Evolutionary conservation across 2,329 filamentous ascomycete genomes (phyloP).

Genomic region (Cladosporium sp.): DNA sequence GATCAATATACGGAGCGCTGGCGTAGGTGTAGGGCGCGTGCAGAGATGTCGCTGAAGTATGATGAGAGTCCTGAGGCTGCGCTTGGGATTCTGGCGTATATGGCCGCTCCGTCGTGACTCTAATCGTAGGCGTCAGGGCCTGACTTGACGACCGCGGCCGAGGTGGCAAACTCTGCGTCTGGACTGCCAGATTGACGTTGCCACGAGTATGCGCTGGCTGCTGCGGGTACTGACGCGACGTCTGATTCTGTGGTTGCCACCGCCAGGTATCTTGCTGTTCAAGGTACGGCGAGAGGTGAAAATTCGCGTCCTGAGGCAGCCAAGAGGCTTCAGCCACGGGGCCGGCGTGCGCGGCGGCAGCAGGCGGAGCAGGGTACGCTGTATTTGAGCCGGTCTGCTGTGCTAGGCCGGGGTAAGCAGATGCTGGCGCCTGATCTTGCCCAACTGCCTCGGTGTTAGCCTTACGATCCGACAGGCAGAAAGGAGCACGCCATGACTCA

Average conservation of each 20-base stretch:
- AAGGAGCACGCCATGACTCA: not conserved
- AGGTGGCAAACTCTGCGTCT: slow-evolving; percentile 26
- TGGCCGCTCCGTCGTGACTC: slow-evolving; percentile 28
- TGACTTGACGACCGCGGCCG: slow-evolving; percentile 21
- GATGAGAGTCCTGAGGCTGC: slow-evolving; percentile 32
- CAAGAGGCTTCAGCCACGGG: slow-evolving; percentile 16
- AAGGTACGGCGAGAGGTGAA: slow-evolving; percentile 11
- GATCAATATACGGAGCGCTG: not conserved
- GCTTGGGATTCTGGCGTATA: slow-evolving; percentile 19
- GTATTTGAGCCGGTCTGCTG: slow-evolving; percentile 11
- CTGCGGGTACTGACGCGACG: slow-evolving; percentile 7
- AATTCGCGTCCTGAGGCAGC: slow-evolving; percentile 21
- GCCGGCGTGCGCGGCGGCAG: slow-evolving; percentile 8
- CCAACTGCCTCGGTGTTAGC: slow-evolving; percentile 10
- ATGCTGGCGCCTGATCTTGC: slow-evolving; percentile 14
- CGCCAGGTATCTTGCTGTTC: not conserved
- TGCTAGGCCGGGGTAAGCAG: not conserved
- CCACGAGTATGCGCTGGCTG: slow-evolving; percentile 13
- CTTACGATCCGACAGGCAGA: slow-evolving; percentile 8
- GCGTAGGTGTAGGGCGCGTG: slow-evolving; percentile 15
- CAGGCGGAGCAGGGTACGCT: slow-evolving; percentile 10
- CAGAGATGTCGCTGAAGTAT: slow-evolving; percentile 19
- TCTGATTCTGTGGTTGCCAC: slow-evolving; percentile 6
- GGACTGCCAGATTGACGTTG: slow-evolving; percentile 10
- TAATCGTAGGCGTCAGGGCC: slow-evolving; percentile 28